Conservation (phyloP, 805 yeast species). For the Nakazawaea pomicola region DNA sequence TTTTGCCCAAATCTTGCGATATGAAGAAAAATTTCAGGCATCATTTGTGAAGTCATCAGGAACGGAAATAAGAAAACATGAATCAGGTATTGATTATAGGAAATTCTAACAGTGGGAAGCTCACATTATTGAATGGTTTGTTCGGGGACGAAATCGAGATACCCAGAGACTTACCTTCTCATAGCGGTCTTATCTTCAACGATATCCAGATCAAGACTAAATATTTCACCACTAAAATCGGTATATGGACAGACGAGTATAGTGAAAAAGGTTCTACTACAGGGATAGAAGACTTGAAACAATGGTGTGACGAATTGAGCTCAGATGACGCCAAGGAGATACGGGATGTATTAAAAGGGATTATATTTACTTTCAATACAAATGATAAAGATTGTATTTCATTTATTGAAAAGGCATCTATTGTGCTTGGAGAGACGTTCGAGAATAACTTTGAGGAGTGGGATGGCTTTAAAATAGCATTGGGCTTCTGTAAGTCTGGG, state of each 20-base stretch:
- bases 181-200: conserved; percentile 22
- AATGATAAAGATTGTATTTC: conserved; percentile 16
- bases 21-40: no score
- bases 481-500: conserved; percentile 21
- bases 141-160: conserved; percentile 16
- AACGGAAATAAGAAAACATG: no score
- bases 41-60: no score
- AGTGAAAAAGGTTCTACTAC: conserved; percentile 24
- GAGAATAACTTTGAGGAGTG: conserved; percentile 19
- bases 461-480: conserved; percentile 32
- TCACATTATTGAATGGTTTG: conserved; percentile 20
- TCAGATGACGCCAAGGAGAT: conserved; percentile 34
- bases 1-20: neutral
- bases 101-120: conserved; percentile 35
- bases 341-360: conserved; percentile 41
- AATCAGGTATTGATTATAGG: conserved; percentile 44
- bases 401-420: conserved; percentile 20
- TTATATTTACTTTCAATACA: conserved; percentile 35
- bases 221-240: conserved; percentile 23
- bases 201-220: conserved; percentile 19
- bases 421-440: conserved; percentile 13
- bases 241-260: conserved; percentile 25
- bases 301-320: conserved; percentile 37
- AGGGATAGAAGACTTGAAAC: conserved; percentile 19
- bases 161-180: conserved; percentile 13